phyloP scores from a whole-genome alignment of 495 filamentous ascomycete species.

The Parathielavia hyrcaniae region DNA sequence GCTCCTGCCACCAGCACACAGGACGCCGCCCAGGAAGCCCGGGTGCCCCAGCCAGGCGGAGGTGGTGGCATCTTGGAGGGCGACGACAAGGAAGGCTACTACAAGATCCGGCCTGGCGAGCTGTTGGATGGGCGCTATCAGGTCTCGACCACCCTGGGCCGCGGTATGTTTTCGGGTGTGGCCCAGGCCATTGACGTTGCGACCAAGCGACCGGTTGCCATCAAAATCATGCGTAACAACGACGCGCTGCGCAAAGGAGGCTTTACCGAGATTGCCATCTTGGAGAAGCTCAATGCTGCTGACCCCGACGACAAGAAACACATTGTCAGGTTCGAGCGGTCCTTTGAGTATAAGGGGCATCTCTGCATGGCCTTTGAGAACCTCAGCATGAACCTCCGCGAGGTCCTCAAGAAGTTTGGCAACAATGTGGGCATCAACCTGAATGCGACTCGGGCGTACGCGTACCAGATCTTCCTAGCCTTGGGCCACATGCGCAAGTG shows the following conservation, averaged over 20 bases:
- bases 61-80: constrained; percentile 83
- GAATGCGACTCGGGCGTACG: constrained; percentile 77
- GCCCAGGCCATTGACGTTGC: constrained; percentile 78
- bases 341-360: constrained; percentile 92
- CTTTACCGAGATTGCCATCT: constrained; percentile 87
- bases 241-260: constrained; percentile 89
- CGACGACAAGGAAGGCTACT: constrained; percentile 92
- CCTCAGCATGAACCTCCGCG: constrained; percentile 83
- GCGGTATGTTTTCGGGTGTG: constrained; percentile 95
- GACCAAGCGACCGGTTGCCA: constrained; percentile 65
- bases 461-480: constrained; percentile 88
- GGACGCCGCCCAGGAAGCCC: constrained; percentile 31
- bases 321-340: constrained; percentile 74
- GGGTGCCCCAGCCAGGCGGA: constrained; percentile 39
- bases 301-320: constrained; percentile 92
- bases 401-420: constrained; percentile 96
- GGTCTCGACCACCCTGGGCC: constrained; percentile 78
- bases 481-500: constrained; percentile 79
- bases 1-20: constrained; percentile 44
- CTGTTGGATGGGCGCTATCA: constrained; percentile 82
- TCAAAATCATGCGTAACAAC: constrained; percentile 93
- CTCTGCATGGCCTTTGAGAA: constrained; percentile 97
- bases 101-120: constrained; percentile 85
- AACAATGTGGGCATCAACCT: constrained; percentile 86
- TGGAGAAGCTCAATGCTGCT: constrained; percentile 71